Evolutionary conservation across 177 flowering plant genomes (phyloP).

Genomic region (Vitis hybrid): DNA sequence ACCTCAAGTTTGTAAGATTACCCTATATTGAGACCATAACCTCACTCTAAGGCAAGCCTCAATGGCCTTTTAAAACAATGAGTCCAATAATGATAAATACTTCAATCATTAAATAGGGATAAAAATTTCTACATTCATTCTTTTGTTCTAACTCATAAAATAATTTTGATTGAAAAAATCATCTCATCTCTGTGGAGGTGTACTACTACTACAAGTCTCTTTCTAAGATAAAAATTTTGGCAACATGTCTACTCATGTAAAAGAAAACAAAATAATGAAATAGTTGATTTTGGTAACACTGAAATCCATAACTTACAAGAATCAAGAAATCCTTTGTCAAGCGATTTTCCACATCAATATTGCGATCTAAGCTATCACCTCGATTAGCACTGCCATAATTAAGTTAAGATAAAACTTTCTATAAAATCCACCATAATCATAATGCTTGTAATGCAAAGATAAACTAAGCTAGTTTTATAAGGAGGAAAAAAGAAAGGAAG

Average conservation of each 20-base stretch:
- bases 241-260: neutral
- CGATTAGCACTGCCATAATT: slow-evolving; percentile 78
- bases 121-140: neutral
- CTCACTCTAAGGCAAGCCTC: too few species aligned
- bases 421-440: neutral
- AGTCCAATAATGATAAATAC: neutral
- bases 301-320: slow-evolving; percentile 61
- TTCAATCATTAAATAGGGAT: neutral
- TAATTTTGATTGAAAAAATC: neutral
- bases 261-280: neutral
- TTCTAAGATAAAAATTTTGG: neutral
- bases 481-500: neutral
- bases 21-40: too few species aligned
- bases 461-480: neutral
- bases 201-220: neutral
- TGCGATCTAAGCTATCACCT: slow-evolving; percentile 98
- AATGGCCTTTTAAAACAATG: too few species aligned
- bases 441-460: neutral
- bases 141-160: neutral
- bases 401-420: slow-evolving; percentile 18
- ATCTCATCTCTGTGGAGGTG: neutral
- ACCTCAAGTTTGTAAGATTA: too few species aligned
- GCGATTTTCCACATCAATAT: slow-evolving; percentile 76
- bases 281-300: neutral
- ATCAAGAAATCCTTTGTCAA: slow-evolving; percentile 77